Conservation (phyloP, 108 stramenopile genomes). For the Conticribra weissflogii region DNA sequence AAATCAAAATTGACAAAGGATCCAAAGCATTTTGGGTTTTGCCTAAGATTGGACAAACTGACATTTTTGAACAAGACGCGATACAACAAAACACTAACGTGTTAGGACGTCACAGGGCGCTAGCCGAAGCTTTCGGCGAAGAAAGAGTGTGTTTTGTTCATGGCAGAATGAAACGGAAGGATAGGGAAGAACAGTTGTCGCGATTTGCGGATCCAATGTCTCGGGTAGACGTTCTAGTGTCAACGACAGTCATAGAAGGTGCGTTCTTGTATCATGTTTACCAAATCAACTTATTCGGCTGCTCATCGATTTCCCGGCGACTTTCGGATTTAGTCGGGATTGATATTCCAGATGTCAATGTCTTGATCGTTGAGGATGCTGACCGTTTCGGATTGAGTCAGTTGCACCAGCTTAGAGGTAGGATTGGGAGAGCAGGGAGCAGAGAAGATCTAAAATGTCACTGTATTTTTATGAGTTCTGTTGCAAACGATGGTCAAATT, state of each 20-base stretch:
- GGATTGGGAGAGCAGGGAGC: conserved; percentile 57
- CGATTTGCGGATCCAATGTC: conserved; percentile 17
- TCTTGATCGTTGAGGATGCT: conserved; percentile 57
- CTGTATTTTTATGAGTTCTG: conserved; percentile 31
- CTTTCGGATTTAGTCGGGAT: too few species aligned
- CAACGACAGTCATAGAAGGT: conserved; percentile 68
- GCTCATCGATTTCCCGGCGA: too few species aligned
- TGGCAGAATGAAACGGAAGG: conserved; percentile 18
- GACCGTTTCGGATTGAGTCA: conserved; percentile 61
- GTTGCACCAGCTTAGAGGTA: conserved; percentile 64
- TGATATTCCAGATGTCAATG: conserved; percentile 61
- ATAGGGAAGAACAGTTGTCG: conserved; percentile 25
- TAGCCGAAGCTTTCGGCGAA: conserved; percentile 11
- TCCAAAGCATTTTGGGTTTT: conserved; percentile 42
- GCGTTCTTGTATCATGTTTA: too few species aligned
- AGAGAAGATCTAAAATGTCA: conserved; percentile 26
- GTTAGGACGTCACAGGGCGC: conserved; percentile 5
- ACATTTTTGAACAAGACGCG: background rate
- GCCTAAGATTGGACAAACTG: conserved; percentile 27
- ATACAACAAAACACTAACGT: conserved; percentile 3
- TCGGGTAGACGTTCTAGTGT: conserved; percentile 37
- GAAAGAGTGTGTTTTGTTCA: conserved; percentile 28
- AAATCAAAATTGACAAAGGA: conserved; percentile 18
- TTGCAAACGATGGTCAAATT: background rate
- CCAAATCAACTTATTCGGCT: too few species aligned